Base-by-base conservation (phyloP, 345 rosid genomes). In the Microthlaspi erraticum region DNA sequence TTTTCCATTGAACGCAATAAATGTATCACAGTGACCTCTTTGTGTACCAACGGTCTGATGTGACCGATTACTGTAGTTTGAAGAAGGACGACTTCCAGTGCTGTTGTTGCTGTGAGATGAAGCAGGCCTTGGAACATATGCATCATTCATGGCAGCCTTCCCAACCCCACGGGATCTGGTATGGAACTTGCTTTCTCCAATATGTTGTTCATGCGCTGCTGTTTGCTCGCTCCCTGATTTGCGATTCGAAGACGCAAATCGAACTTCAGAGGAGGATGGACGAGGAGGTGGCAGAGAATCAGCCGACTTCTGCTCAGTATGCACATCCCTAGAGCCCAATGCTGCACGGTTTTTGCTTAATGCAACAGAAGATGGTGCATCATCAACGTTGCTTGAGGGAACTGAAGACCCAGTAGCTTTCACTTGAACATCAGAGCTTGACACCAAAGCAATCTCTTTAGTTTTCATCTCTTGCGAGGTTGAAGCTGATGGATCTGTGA, bases 1-100 rank as follows among this genome's bases (percentile, higher is more conserved):
- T 19, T 37, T 46, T 46, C 12, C 36, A 9, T 53, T 4, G 51
- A 59, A 74, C 29, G 39, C 29, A 59, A 58, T 17, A 57, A 33
- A 64, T 52, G 31, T 20, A 53, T 44, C 39, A 44, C 31, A 41
- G 19, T 34, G 66, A 90, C 98, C 98, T 84, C 86, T 92, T 51
- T 81, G 92, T 53, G 82, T 58, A 66, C 90, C 91, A 70, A 67
- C 64, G 56, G 75, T 65, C 74, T 83, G 93, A 76, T 85, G 94
- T 8, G 92, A 78, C 48, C 90, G 84, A 73, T 71, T 84, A 79
- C 80, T 78, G 79, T 89, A 85, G 79, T 88, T 89, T 51, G 96
- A 88, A 45, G 92, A 79, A 73, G 92, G 93, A 59, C 91, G 82
- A 68, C 90, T 90, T 34, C 77, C 75, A 10, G 88, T 84, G 76